Conservation (phyloP, 495 filamentous ascomycete genomes). For the Penicillium pulvis region DNA sequence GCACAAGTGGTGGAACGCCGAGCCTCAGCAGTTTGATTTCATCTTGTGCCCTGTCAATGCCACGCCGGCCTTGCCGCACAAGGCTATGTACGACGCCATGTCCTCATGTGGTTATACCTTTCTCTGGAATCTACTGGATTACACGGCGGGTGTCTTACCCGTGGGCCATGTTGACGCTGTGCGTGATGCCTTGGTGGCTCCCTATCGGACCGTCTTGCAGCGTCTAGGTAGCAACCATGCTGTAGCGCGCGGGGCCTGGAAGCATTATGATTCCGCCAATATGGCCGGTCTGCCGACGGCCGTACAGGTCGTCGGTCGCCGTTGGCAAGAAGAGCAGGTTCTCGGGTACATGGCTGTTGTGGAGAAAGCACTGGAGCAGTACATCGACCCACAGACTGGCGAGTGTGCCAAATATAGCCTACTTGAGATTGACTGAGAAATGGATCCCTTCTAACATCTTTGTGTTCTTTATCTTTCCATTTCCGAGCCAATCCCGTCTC, state of each 20-base stretch:
- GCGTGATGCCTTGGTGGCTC: conserved; percentile 63
- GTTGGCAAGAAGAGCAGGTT: conserved; percentile 92
- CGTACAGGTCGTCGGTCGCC: conserved; percentile 81
- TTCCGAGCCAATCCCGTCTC: neutral
- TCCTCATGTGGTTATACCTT: conserved; percentile 94
- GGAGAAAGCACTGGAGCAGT: conserved; percentile 69
- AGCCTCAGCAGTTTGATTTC: conserved; percentile 68
- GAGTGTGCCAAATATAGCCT: conserved; percentile 62
- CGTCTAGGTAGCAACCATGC: conserved; percentile 60
- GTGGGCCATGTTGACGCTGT: conserved; percentile 78
- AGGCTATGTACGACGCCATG: conserved; percentile 83
- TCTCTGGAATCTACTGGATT: conserved; percentile 93
- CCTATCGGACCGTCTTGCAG: conserved; percentile 51
- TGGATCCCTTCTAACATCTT: neutral
- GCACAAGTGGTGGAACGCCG: conserved; percentile 80
- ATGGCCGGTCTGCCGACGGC: conserved; percentile 90
- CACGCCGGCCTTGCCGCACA: conserved; percentile 85
- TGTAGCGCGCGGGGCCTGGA: conserved; percentile 82
- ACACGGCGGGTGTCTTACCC: conserved; percentile 81
- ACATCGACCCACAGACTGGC: conserved; percentile 34
- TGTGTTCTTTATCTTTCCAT: neutral
- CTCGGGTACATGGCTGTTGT: conserved; percentile 79
- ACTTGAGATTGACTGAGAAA: conserved; percentile 55
- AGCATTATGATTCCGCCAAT: conserved; percentile 76
- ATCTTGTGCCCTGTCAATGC: conserved; percentile 86